Conservation (phyloP, 164 flowering plant species). For the Vitis rupestris region DNA sequence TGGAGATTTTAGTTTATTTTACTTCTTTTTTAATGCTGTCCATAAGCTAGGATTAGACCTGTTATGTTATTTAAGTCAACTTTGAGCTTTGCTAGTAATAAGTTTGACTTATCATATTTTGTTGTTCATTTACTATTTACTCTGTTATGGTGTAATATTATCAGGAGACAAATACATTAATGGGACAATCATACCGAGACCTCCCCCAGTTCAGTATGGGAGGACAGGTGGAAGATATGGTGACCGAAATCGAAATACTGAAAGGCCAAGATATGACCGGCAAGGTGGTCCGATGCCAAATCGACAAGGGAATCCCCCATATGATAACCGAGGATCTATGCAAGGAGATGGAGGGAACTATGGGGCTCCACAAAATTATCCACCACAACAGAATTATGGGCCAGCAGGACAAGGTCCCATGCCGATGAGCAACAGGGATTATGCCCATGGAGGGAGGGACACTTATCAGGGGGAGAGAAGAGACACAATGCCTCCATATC, state of each 20-base stretch:
- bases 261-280: slow-evolving; percentile 40
- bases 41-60: no score
- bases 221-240: slow-evolving; percentile 36
- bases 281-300: slow-evolving; percentile 34
- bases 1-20: neutral
- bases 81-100: neutral
- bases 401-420: slow-evolving; percentile 17
- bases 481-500: slow-evolving; percentile 24
- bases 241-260: slow-evolving; percentile 37
- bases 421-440: no score
- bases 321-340: neutral
- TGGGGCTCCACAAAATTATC: slow-evolving; percentile 26
- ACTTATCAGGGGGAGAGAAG: slow-evolving; percentile 29
- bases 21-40: neutral
- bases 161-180: slow-evolving; percentile 90
- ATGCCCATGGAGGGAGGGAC: no score
- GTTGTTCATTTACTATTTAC: neutral
- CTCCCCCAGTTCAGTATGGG: slow-evolving; percentile 70
- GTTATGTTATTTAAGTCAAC: neutral
- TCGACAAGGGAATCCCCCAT: slow-evolving; percentile 29
- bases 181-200: slow-evolving; percentile 80
- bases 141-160: neutral
- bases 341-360: neutral
- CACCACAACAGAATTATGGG: slow-evolving; percentile 31
- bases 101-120: neutral